Conservation (phyloP, 345 rosid genomes). For the Populus euphratica region DNA sequence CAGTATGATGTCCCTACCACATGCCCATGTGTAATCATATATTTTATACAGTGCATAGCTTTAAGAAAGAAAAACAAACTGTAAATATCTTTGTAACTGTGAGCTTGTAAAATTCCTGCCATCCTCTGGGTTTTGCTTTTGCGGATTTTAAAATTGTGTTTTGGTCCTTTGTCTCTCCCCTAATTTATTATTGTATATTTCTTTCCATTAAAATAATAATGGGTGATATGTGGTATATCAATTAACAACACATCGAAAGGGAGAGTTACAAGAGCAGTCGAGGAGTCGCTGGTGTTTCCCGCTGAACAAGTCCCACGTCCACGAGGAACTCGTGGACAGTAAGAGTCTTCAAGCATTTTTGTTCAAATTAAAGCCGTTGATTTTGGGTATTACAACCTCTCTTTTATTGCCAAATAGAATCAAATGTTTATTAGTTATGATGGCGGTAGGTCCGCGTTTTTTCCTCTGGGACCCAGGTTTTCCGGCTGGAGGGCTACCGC, state of each 20-base stretch:
- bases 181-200: neutral
- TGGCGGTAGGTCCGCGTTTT: neutral
- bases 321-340: constrained; percentile 10
- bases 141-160: neutral
- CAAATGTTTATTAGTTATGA: neutral
- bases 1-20: constrained; percentile 26
- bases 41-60: neutral
- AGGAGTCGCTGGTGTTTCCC: neutral
- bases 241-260: neutral
- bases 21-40: constrained; percentile 22
- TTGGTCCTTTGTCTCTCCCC: neutral
- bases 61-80: neutral
- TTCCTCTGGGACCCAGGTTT: constrained; percentile 6
- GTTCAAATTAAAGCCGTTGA: neutral
- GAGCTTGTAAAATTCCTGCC: neutral
- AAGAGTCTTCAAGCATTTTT: neutral
- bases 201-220: neutral
- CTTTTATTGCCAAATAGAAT: neutral
- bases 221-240: neutral
- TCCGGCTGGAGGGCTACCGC: neutral
- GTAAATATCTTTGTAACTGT: constrained; percentile 5
- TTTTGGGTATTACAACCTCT: neutral
- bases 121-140: neutral
- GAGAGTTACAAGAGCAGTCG: neutral
- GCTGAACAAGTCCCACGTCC: neutral